Evolutionary conservation across 2,329 filamentous ascomycete species (phyloP).

Genomic region (Metarhizium guizhouense): DNA sequence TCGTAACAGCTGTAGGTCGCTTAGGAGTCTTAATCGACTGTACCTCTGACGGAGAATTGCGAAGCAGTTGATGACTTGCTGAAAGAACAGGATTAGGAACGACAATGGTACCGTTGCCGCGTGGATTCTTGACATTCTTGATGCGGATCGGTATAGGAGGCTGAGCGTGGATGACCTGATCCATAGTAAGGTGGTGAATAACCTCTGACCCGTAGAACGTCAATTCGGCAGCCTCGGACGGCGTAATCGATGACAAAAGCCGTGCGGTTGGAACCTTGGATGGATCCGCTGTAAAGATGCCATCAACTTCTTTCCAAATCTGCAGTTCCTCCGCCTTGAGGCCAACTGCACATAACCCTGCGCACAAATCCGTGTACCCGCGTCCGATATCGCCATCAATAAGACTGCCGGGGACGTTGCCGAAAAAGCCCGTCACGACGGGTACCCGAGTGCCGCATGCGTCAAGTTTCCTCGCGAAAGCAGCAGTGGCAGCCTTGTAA

Average conservation of each 20-base stretch:
- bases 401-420: slow-evolving; percentile 81
- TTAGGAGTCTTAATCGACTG: slow-evolving; percentile 47
- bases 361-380: slow-evolving; percentile 94
- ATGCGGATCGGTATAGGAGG: slow-evolving; percentile 78
- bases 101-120: slow-evolving; percentile 70
- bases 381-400: slow-evolving; percentile 83
- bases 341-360: slow-evolving; percentile 83
- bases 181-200: slow-evolving; percentile 98
- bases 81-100: slow-evolving; percentile 60
- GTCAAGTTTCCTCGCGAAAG: slow-evolving; percentile 54
- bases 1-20: slow-evolving; percentile 82
- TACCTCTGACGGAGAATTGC: slow-evolving; percentile 32
- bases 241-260: slow-evolving; percentile 80
- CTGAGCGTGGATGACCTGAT: slow-evolving; percentile 78
- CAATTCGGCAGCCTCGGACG: slow-evolving; percentile 88
- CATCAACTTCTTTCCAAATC: slow-evolving; percentile 98
- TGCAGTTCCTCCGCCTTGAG: slow-evolving; percentile 83
- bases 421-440: slow-evolving; percentile 89
- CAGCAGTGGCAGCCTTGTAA: slow-evolving; percentile 55
- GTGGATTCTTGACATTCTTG: slow-evolving; percentile 85
- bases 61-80: slow-evolving; percentile 49
- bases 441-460: slow-evolving; percentile 61
- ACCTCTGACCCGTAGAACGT: slow-evolving; percentile 94
- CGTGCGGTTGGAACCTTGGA: slow-evolving; percentile 89
- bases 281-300: slow-evolving; percentile 79